Conservation (phyloP, 2,329 filamentous ascomycete species). For the Didymella glomerata region DNA sequence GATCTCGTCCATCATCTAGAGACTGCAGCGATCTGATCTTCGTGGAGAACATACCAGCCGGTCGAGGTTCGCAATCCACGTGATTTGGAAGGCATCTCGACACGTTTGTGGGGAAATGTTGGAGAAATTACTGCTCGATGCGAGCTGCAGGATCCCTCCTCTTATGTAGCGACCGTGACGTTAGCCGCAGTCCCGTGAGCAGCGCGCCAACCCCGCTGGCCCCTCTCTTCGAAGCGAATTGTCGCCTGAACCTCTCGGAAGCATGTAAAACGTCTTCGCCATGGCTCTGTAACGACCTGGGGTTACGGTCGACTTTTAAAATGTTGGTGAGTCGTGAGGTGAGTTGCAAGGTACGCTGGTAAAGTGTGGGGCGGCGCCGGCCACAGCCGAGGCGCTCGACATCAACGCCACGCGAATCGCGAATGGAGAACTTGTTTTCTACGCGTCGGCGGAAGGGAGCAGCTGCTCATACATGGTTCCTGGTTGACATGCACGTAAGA, state of each 20-base stretch:
- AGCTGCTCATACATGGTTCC: no score
- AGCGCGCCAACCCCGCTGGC: slow-evolving; percentile 15
- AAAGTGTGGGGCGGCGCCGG: not conserved
- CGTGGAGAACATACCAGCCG: slow-evolving; percentile 48
- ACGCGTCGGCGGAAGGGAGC: no score
- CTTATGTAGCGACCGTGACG: slow-evolving; percentile 7
- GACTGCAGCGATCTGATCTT: not conserved
- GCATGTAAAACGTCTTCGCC: not conserved
- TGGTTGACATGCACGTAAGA: no score
- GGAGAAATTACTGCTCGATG: slow-evolving; percentile 11
- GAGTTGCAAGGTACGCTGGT: not conserved
- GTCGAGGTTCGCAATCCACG: slow-evolving; percentile 56
- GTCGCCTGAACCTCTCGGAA: not conserved
- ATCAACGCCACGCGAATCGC: not conserved
- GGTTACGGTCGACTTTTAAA: not conserved
- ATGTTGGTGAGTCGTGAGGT: not conserved
- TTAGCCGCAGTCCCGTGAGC: slow-evolving; percentile 15
- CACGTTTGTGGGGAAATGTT: slow-evolving; percentile 14
- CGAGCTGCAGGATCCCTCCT: slow-evolving; percentile 13
- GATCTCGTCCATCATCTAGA: not conserved
- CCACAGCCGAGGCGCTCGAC: not conserved
- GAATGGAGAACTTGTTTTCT: no score
- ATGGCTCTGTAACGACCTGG: not conserved
- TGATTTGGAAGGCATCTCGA: slow-evolving; percentile 52
- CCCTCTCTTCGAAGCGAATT: slow-evolving; percentile 11